These are phyloP conservation scores for Cordia subcordata DNA, from an alignment of 257 asterid species.

Conservation along the genomic window DNA sequence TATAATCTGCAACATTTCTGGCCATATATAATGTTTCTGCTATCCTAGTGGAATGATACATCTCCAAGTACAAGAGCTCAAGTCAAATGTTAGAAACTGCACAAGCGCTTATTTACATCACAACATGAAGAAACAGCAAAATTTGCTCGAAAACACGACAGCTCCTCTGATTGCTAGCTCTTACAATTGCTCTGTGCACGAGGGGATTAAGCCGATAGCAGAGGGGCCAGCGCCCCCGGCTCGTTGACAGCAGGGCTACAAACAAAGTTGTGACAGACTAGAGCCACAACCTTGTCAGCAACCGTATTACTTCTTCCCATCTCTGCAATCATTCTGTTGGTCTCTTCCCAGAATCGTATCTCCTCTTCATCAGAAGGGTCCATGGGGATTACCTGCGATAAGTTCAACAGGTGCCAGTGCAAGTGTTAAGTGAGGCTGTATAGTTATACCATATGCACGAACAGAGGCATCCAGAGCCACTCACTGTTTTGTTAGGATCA, in stretches of 20 bases:
- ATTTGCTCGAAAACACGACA: too few relatives aligned
- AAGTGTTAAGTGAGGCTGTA: too few relatives aligned
- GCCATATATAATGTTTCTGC: too few relatives aligned
- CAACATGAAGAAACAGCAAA: neutral
- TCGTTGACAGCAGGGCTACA: conserved; percentile 70
- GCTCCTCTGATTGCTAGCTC: too few relatives aligned
- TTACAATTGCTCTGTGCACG: too few relatives aligned
- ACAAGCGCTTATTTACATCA: neutral
- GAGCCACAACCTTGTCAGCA: conserved; percentile 46
- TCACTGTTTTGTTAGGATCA: conserved; percentile 67
- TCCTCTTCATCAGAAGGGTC: conserved; percentile 62
- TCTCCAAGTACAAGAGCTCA: too few relatives aligned
- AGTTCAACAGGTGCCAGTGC: neutral
- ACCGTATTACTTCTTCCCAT: conserved; percentile 59
- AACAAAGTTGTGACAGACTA: conserved; percentile 79
- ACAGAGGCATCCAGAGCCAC: too few relatives aligned
- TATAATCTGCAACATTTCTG: too few relatives aligned
- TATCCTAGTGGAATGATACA: too few relatives aligned
- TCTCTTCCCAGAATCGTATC: conserved; percentile 63
- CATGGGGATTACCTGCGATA: conserved; percentile 72
- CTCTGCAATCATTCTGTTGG: conserved; percentile 48
- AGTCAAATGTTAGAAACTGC: too few relatives aligned
- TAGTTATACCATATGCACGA: neutral
- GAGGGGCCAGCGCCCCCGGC: conserved; percentile 36
- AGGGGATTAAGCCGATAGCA: conserved; percentile 32